Conservation (phyloP, 805 yeast genomes). For the Kluyveromyces aestuarii region DNA sequence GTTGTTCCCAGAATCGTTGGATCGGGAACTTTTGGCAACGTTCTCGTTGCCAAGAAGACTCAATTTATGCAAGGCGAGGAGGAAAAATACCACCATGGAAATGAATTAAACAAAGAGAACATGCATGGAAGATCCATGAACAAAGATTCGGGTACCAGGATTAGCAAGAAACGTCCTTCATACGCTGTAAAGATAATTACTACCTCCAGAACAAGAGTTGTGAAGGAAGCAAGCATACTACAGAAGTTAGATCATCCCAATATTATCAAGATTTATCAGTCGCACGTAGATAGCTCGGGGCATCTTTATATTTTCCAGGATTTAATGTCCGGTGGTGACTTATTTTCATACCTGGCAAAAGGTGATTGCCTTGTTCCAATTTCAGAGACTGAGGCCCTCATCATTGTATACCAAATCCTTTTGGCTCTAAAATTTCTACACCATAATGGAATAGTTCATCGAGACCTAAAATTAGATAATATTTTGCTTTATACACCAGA, state of each 20-base stretch:
- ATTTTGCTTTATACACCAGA: constrained; percentile 45
- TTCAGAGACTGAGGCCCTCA: constrained; percentile 45
- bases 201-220: constrained; percentile 21
- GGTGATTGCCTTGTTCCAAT: constrained; percentile 34
- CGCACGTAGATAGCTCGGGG: constrained; percentile 18
- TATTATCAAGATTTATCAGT: constrained; percentile 37
- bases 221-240: constrained; percentile 38
- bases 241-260: constrained; percentile 37
- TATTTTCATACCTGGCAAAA: constrained; percentile 43
- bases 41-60: constrained; percentile 17
- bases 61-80: not conserved
- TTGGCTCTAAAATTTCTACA: constrained; percentile 51
- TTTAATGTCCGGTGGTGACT: constrained; percentile 47
- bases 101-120: not conserved
- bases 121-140: constrained; percentile 28
- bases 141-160: constrained; percentile 4
- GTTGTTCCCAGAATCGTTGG: constrained; percentile 38
- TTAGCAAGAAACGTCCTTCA: constrained; percentile 12
- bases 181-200: constrained; percentile 45
- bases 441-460: constrained; percentile 44
- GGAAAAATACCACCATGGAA: not conserved
- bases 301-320: constrained; percentile 40
- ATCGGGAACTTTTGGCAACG: constrained; percentile 51
- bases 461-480: constrained; percentile 62
- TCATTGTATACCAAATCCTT: constrained; percentile 47